phyloP scores from a whole-genome alignment of 306 rosid species.

The Corylus americana region DNA sequence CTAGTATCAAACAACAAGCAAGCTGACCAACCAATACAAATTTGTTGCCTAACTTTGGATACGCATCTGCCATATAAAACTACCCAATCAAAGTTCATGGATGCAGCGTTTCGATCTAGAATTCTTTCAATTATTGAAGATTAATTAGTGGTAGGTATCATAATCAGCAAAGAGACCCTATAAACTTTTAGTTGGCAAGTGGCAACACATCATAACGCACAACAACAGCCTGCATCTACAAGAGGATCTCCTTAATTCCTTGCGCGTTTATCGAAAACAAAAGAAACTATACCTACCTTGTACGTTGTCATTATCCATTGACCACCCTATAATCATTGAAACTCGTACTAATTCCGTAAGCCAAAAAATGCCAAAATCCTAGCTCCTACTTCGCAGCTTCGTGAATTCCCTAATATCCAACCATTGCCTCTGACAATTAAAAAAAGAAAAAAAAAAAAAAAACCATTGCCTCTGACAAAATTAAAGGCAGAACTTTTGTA shows the following conservation, averaged over 20 bases:
- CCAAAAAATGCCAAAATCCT: neutral
- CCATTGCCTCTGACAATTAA: neutral
- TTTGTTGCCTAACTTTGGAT: neutral
- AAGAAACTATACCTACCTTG: neutral
- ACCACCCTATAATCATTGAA: neutral
- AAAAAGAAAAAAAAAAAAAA: no score
- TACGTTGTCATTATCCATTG: neutral
- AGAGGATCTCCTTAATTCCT: no score
- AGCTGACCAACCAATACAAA: no score
- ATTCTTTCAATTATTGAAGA: neutral
- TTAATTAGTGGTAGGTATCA: neutral
- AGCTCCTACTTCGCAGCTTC: neutral
- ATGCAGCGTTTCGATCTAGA: neutral
- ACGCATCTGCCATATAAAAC: neutral
- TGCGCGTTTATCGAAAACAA: neutral
- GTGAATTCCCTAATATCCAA: neutral
- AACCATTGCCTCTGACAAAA: neutral
- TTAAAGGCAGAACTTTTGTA: neutral
- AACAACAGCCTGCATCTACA: neutral
- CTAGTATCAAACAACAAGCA: no score
- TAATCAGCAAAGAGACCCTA: neutral
- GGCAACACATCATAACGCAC: slow-evolving; percentile 5
- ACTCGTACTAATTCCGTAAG: neutral
- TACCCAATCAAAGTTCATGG: neutral
- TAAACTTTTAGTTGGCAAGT: neutral